A percentile compares a stretch with the other conserved stretches of the same genome.
Evolutionary conservation across 163 green algal species (phyloP).

Genomic region (Chloroidium sp.): DNA sequence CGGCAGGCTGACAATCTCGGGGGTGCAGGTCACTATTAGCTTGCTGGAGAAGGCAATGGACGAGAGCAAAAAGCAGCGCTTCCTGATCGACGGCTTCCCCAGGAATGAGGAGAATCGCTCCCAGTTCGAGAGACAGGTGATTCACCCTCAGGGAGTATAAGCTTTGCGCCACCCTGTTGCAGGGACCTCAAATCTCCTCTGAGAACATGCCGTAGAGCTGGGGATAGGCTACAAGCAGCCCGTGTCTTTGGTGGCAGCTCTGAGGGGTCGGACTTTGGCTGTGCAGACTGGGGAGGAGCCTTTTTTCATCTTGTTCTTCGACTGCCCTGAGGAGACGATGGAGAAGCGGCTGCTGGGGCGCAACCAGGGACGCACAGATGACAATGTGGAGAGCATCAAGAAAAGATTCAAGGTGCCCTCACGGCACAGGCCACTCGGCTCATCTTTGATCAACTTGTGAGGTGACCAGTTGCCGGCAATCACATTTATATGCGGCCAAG

Average conservation of each 20-base stretch:
- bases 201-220: too few relatives aligned
- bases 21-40: conserved; percentile 63
- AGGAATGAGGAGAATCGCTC: conserved; percentile 85
- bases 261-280: too few relatives aligned
- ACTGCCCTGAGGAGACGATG: conserved; percentile 89
- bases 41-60: conserved; percentile 83
- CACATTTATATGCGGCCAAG: too few relatives aligned
- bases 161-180: too few relatives aligned
- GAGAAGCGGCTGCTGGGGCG: conserved; percentile 63
- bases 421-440: neutral
- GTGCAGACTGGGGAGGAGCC: conserved; percentile 70
- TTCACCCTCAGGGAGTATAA: too few relatives aligned
- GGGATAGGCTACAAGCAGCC: too few relatives aligned
- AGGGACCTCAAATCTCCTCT: too few relatives aligned
- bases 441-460: neutral
- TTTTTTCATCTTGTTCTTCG: conserved; percentile 87
- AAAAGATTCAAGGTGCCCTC: conserved; percentile 73
- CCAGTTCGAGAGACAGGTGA: conserved; percentile 61
- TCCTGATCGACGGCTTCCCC: conserved; percentile 91
- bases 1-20: too few relatives aligned
- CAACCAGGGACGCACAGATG: conserved; percentile 75
- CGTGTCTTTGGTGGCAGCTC: too few relatives aligned
- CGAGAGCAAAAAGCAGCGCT: conserved; percentile 36
- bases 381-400: conserved; percentile 89
- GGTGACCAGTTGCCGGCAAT: too few relatives aligned